Evolutionary conservation across 202 grass and related monocot species (phyloP).

Genomic region (Panicum virgatum): DNA sequence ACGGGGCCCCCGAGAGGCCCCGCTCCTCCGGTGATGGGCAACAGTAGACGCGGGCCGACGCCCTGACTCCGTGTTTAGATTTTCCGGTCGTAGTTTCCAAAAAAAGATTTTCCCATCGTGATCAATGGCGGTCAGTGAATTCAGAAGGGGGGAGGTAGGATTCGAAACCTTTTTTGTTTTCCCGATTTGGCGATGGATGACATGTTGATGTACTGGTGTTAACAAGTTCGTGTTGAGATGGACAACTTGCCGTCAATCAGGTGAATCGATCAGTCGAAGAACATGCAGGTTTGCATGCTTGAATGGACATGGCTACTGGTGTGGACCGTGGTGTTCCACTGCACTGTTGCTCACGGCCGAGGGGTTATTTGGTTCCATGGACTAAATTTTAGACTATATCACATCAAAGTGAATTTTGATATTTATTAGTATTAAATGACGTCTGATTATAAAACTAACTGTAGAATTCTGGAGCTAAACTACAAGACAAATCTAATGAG

Average conservation of each 20-base stretch:
- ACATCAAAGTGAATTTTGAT: no score
- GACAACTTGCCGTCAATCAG: neutral
- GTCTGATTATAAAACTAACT: no score
- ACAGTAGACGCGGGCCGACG: neutral
- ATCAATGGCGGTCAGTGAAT: neutral
- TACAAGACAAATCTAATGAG: no score
- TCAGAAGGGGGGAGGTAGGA: neutral
- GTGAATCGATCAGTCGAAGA: neutral
- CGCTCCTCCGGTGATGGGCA: neutral
- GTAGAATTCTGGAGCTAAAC: no score
- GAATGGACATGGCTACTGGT: neutral
- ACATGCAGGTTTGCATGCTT: neutral
- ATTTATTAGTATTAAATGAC: no score
- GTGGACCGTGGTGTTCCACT: no score
- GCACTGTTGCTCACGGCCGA: no score
- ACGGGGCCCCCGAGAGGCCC: conserved; percentile 20
- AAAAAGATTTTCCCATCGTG: no score
- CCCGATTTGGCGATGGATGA: neutral
- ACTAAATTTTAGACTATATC: no score
- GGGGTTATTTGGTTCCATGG: no score
- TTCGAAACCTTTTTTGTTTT: neutral
- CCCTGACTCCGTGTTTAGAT: no score
- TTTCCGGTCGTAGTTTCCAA: no score
- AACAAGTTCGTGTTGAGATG: neutral
- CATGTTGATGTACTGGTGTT: neutral